Base-by-base conservation (phyloP, 2,329 filamentous ascomycete species). In the Pyrenophora graminea region DNA sequence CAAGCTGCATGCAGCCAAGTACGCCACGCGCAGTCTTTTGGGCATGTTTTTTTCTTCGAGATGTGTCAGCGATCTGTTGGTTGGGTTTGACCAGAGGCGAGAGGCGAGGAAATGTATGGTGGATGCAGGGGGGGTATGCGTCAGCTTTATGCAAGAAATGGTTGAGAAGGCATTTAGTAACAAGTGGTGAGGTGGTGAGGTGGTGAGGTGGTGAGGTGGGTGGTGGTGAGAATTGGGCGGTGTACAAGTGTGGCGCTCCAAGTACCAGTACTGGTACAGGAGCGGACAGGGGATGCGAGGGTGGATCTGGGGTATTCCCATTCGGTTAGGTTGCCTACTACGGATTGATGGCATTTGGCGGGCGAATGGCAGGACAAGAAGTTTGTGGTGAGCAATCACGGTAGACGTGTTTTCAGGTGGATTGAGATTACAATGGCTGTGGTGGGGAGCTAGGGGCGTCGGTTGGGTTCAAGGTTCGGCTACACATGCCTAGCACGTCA, bases 271-370 rank as follows among this genome's bases (percentile, higher is more conserved):
- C 15, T 1, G 15, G 15, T 15, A 15, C 15, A 15, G 15, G 15
- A 15, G 19, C 19, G 19, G 33, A 51, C 50, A 48, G 55, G 51
- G 52, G 51, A 33, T 43, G 32, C 15, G 33, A 10, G 41, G 40
- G 50, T 54, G 55, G 57, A 51, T 60, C 52, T 56, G 55, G 58
- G 55, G 58, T 56, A 30, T 54, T 51, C 18, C 23, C 33, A 55
- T 50, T 56, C 39, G 53, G 45, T 48, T 50, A 31, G 45, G 34
- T 40, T 48, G 40, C 48, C 41, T 39, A 18, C 43, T n/a, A 21
- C 27, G 44, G 43, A 25, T 38, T 45, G 18, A 36, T 13, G 40
- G 39, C 19, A 39, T 34, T 47, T 33, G 39, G 45, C 15, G 38
- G 44, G 18, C 30, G 17, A 34, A 36, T 10, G 19, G 19, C 9